Percentiles rank a stretch among this genome's conserved stretches.
Conservation (phyloP, 495 filamentous ascomycete species). For the Aspergillus conjunctus region DNA sequence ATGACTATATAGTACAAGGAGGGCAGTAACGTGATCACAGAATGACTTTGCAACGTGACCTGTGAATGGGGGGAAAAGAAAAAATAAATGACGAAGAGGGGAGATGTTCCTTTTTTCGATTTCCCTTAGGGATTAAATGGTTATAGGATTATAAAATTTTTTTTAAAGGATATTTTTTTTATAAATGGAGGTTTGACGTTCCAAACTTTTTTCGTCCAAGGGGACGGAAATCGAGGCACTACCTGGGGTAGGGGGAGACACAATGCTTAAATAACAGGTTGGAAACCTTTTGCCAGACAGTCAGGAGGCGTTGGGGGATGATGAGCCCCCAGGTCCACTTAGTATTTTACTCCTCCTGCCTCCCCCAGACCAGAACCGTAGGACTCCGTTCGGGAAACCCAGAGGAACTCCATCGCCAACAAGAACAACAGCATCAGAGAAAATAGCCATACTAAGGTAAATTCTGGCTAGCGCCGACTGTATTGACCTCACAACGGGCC, state of each 20-base stretch:
- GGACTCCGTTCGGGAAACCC: constrained; percentile 16
- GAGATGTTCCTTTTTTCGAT: constrained; percentile 32
- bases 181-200: constrained; percentile 12
- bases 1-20: background rate
- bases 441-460: background rate
- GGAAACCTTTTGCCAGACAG: constrained; percentile 11
- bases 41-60: constrained; percentile 9
- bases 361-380: constrained; percentile 33
- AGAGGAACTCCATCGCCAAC: constrained; percentile 17
- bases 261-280: constrained; percentile 28
- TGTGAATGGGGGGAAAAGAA: constrained; percentile 1
- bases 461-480: constrained; percentile 12
- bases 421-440: constrained; percentile 15
- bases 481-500: constrained; percentile 24
- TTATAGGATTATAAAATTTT: constrained; percentile 22
- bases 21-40: constrained; percentile 9
- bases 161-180: constrained; percentile 12
- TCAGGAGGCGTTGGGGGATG: constrained; percentile 32
- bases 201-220: constrained; percentile 26
- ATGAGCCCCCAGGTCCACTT: constrained; percentile 35
- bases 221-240: constrained; percentile 25
- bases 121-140: constrained; percentile 9
- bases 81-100: constrained; percentile 25
- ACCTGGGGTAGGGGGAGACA: constrained; percentile 27
- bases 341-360: constrained; percentile 19